These are phyloP conservation scores for Waltiozyma sp. DNA, from an alignment of 1,139 yeast genomes.

Conservation along the genomic window DNA sequence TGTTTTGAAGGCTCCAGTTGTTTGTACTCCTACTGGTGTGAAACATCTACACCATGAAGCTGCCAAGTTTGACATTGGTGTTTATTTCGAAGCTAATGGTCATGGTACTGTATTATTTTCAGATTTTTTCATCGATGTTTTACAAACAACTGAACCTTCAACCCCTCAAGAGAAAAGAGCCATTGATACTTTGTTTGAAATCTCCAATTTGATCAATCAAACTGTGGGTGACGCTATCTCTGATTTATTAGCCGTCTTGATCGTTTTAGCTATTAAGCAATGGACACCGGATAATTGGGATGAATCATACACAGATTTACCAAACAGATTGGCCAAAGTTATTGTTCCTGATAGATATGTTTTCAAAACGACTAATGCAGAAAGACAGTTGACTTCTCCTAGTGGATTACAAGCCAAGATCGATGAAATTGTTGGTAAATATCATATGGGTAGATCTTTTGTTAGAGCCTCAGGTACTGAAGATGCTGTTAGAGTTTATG, in stretches of 20 bases:
- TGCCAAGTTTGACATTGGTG: slow-evolving; percentile 81
- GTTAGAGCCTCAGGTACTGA: slow-evolving; percentile 98
- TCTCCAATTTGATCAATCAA: slow-evolving; percentile 75
- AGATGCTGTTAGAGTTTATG: slow-evolving; percentile 91
- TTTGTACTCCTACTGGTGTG: slow-evolving; percentile 92
- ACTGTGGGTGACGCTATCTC: slow-evolving; percentile 97
- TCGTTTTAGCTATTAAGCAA: slow-evolving; percentile 47
- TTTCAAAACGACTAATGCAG: slow-evolving; percentile 86
- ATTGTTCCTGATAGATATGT: slow-evolving; percentile 70
- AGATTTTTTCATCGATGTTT: slow-evolving; percentile 36
- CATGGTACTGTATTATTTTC: slow-evolving; percentile 93
- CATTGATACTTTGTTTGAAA: slow-evolving; percentile 39
- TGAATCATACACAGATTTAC: slow-evolving; percentile 66
- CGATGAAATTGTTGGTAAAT: slow-evolving; percentile 51
- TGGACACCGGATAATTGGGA: slow-evolving; percentile 68
- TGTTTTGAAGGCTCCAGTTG: slow-evolving; percentile 62
- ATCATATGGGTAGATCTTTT: slow-evolving; percentile 66
- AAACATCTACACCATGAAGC: slow-evolving; percentile 88
- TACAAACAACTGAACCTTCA: slow-evolving; percentile 21
- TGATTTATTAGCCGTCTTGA: slow-evolving; percentile 69
- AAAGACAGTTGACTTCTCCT: slow-evolving; percentile 70
- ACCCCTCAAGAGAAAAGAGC: slow-evolving; percentile 26
- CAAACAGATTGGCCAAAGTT: slow-evolving; percentile 74
- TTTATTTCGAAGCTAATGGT: slow-evolving; percentile 98
- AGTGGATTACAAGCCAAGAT: slow-evolving; percentile 65